These are phyloP conservation scores for Cornus suecica DNA, from an alignment of 148 eudicot genomes.

Conservation along the genomic window DNA sequence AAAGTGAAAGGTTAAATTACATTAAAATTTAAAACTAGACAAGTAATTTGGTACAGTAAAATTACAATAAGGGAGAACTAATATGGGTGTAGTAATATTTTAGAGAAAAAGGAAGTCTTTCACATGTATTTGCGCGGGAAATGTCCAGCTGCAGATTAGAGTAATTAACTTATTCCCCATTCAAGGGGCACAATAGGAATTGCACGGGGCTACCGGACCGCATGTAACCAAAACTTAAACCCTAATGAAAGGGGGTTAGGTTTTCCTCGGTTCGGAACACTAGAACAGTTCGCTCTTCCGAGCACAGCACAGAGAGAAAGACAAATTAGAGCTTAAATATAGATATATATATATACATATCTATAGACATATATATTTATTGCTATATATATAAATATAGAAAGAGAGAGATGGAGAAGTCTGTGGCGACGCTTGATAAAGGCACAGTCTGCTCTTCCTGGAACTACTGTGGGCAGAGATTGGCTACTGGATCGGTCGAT, in stretches of 20 bases:
- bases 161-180: background rate
- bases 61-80: too few species aligned
- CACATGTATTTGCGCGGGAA: too few species aligned
- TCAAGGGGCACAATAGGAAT: background rate
- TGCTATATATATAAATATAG: background rate
- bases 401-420: slow-evolving; percentile 48
- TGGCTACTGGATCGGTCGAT: slow-evolving; percentile 56
- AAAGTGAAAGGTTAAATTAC: too few species aligned
- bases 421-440: slow-evolving; percentile 49
- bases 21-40: too few species aligned
- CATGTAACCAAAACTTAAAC: background rate
- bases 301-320: background rate
- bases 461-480: slow-evolving; percentile 71
- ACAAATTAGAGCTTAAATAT: background rate
- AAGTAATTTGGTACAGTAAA: too few species aligned
- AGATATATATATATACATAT: background rate
- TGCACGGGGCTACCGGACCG: background rate
- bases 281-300: background rate
- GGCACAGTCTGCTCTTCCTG: slow-evolving; percentile 70
- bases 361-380: background rate
- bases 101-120: too few species aligned
- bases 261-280: background rate
- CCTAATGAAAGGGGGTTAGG: background rate
- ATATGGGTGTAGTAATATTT: too few species aligned
- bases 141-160: too few species aligned